phyloP scores from a whole-genome alignment of 2,329 filamentous ascomycete species.

The Trichoderma semiorbis region DNA sequence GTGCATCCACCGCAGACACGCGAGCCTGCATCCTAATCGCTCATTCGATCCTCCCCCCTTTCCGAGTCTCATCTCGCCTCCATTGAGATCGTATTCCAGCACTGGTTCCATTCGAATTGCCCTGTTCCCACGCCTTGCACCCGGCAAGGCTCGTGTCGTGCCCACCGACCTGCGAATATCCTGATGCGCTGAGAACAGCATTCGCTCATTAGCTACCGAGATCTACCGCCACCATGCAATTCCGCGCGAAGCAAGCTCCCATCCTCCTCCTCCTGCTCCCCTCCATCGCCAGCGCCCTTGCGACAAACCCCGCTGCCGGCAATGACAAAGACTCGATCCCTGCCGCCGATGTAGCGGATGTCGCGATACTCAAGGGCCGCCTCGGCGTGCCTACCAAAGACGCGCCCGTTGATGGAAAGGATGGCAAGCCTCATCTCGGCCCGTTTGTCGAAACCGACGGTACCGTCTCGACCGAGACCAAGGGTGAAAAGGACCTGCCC shows the following conservation, averaged over 20 bases:
- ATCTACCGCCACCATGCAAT: conserved; percentile 50
- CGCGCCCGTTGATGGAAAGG: conserved; percentile 85
- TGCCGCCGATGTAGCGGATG: conserved; percentile 25
- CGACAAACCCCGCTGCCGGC: conserved; percentile 27
- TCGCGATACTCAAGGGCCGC: conserved; percentile 33
- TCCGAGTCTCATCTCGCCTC: background rate
- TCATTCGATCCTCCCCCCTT: conserved; percentile 5
- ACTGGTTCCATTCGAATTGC: background rate
- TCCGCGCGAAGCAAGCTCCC: conserved; percentile 51
- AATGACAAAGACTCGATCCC: conserved; percentile 24
- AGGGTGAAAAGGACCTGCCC: conserved; percentile 38
- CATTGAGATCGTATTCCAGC: background rate
- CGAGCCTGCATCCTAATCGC: conserved; percentile 11
- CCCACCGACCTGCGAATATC: background rate
- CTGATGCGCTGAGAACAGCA: conserved; percentile 5
- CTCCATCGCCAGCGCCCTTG: conserved; percentile 47
- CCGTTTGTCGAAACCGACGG: conserved; percentile 65
- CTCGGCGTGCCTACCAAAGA: conserved; percentile 57
- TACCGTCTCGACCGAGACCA: conserved; percentile 29
- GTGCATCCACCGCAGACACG: conserved; percentile 14
- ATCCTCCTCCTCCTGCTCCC: conserved; percentile 60
- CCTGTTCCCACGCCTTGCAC: background rate
- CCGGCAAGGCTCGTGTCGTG: background rate
- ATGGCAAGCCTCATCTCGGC: conserved; percentile 89
- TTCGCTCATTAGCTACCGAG: background rate